Conservation (phyloP, 352 stramenopile species). For the Globisporangium spiculum region DNA sequence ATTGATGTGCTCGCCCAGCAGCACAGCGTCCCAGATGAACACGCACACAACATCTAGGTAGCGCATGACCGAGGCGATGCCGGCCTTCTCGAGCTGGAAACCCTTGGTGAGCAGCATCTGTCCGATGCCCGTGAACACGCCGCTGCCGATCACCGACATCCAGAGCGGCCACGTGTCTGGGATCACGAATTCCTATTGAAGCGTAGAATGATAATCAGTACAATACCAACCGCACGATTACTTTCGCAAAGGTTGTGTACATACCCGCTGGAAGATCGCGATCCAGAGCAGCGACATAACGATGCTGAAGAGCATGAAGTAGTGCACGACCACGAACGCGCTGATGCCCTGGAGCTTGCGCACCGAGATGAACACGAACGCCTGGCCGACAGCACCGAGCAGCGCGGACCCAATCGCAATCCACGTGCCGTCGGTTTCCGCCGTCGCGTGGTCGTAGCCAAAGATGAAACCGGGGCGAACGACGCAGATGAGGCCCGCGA, state of each 20-base stretch:
- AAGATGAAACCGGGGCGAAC: conserved; percentile 44
- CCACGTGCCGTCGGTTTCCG: conserved; percentile 22
- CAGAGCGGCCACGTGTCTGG: conserved; percentile 39
- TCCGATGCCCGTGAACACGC: conserved; percentile 65
- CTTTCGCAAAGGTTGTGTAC: not conserved
- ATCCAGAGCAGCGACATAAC: conserved; percentile 41
- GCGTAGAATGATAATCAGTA: not conserved
- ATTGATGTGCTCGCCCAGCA: conserved; percentile 66
- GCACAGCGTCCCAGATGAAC: conserved; percentile 72
- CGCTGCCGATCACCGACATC: conserved; percentile 46
- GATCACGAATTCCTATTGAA: conserved; percentile 33
- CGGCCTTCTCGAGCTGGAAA: conserved; percentile 83
- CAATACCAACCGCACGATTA: not conserved
- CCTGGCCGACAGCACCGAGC: conserved; percentile 39
- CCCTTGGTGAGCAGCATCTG: conserved; percentile 75
- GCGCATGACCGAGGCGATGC: conserved; percentile 80
- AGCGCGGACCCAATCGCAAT: conserved; percentile 36
- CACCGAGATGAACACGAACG: conserved; percentile 52
- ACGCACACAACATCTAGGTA: conserved; percentile 84
- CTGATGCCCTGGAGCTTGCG: conserved; percentile 45
- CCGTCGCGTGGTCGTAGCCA: conserved; percentile 23
- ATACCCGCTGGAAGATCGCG: conserved; percentile 38
- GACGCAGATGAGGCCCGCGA: conserved; percentile 42
- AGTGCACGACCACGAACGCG: conserved; percentile 54
- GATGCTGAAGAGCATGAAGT: conserved; percentile 51